Conservation (phyloP, 345 rosid species). For the Pugionium cornutum region DNA sequence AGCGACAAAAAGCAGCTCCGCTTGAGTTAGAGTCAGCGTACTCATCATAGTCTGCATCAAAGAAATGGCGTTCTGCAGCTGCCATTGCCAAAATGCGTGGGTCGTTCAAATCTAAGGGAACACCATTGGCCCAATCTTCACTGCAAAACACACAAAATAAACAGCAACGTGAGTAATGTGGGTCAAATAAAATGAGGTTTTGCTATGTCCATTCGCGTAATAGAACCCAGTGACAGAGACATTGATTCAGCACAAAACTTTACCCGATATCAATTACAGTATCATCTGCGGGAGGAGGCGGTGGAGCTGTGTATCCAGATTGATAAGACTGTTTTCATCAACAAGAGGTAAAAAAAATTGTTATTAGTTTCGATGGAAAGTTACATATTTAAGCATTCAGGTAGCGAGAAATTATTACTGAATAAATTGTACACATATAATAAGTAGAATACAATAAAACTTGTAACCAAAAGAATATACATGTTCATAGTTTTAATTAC, state of each 20-base stretch:
- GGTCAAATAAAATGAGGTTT: background rate
- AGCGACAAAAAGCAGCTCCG: constrained; percentile 96
- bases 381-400: background rate
- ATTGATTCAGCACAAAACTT: background rate
- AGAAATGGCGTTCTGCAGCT: constrained; percentile 84
- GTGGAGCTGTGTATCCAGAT: constrained; percentile 81
- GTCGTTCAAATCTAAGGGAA: constrained; percentile 73
- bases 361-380: background rate
- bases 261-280: constrained; percentile 78
- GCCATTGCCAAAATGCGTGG: constrained; percentile 88
- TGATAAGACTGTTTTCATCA: constrained; percentile 61
- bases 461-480: constrained; percentile 8
- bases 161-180: background rate
- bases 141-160: constrained; percentile 41
- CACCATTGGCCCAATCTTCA: constrained; percentile 73
- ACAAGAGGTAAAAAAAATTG: constrained; percentile 1
- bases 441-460: background rate
- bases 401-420: background rate
- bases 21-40: constrained; percentile 79
- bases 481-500: constrained; percentile 41
- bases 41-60: constrained; percentile 84
- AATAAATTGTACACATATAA: background rate
- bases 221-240: background rate
- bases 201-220: background rate
- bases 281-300: constrained; percentile 63